Percentiles rank a stretch among this genome's conserved stretches.
Conservation (phyloP, 139 green algal species). For the Chlamydomonas sphaeroides region DNA sequence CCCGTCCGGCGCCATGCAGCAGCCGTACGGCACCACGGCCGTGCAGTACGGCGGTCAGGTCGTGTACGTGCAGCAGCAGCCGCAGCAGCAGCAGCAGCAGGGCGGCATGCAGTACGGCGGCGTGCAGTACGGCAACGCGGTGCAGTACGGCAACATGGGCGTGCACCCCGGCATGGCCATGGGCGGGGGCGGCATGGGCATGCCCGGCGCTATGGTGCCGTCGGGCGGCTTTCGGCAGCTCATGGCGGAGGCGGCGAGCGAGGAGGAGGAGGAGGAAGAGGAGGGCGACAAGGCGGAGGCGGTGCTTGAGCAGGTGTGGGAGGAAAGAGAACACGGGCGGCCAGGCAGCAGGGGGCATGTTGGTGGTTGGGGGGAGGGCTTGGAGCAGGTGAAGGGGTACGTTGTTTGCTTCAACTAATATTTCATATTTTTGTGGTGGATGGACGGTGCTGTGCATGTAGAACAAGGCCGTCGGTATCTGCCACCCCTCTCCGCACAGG, state of each 20-base stretch:
- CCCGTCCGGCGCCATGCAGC: not conserved
- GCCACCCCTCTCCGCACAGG: not conserved
- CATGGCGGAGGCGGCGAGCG: not conserved
- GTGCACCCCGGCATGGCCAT: not conserved
- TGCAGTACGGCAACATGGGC: not conserved
- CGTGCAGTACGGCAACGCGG: not conserved
- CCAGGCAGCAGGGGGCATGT: too few relatives aligned
- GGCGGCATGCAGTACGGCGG: not conserved
- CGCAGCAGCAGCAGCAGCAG: not conserved
- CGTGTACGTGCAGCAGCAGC: not conserved
- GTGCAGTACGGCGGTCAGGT: too few relatives aligned
- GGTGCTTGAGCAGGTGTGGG: constrained; percentile 26
- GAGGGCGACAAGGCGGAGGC: constrained; percentile 15
- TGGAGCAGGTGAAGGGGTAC: not conserved
- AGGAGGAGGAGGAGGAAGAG: constrained; percentile 4
- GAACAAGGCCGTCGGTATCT: too few relatives aligned
- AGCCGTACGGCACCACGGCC: not conserved
- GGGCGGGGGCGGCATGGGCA: too few relatives aligned
- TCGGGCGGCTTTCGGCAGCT: not conserved
- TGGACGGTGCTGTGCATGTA: too few relatives aligned
- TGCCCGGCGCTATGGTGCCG: not conserved
- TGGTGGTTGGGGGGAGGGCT: not conserved
- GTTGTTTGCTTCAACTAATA: not conserved
- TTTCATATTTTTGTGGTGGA: too few relatives aligned
- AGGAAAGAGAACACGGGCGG: too few relatives aligned